These are phyloP conservation scores for Fistulinella staudtii DNA, from an alignment of 1,284 basidiomycete species.

Conservation along the genomic window DNA sequence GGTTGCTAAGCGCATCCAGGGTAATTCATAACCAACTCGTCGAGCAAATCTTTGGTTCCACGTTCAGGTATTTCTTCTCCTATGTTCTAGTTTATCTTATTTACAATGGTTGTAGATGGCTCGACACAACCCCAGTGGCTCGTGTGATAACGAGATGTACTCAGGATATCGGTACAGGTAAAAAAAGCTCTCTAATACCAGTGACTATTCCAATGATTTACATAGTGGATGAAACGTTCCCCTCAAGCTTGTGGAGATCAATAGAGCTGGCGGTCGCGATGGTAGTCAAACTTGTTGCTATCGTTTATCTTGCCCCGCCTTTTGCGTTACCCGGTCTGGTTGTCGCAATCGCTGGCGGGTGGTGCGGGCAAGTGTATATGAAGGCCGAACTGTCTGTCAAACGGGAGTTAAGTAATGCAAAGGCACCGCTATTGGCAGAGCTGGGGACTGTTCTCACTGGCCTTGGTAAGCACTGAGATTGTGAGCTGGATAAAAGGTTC, in stretches of 20 bases:
- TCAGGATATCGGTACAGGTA: constrained; percentile 20
- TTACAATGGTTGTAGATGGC: constrained; percentile 30
- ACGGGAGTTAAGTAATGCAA: constrained; percentile 42
- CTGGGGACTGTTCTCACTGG: constrained; percentile 46
- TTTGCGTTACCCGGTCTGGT: constrained; percentile 33
- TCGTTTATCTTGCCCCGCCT: constrained; percentile 44
- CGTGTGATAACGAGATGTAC: constrained; percentile 19
- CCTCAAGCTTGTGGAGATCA: background rate
- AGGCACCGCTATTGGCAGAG: constrained; percentile 41
- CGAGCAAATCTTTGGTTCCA: constrained; percentile 53
- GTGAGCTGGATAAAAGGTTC: background rate
- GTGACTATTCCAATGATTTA: constrained; percentile 1
- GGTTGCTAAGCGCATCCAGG: constrained; percentile 51
- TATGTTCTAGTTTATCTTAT: background rate
- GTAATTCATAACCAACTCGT: constrained; percentile 55
- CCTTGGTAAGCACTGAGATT: constrained; percentile 54
- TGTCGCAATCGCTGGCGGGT: constrained; percentile 41
- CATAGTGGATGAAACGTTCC: constrained; percentile 10
- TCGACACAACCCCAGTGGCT: constrained; percentile 40
- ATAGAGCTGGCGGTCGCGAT: constrained; percentile 19
- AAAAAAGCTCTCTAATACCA: background rate
- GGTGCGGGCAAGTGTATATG: constrained; percentile 39
- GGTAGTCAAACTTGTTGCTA: constrained; percentile 37
- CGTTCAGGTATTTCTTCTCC: constrained; percentile 34
- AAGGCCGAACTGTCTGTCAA: constrained; percentile 47